Evolutionary conservation across 1,139 yeast genomes (phyloP), one percentile per base, ranked within the genome.

Genomic region (Debaryomyces robertsiae): DNA sequence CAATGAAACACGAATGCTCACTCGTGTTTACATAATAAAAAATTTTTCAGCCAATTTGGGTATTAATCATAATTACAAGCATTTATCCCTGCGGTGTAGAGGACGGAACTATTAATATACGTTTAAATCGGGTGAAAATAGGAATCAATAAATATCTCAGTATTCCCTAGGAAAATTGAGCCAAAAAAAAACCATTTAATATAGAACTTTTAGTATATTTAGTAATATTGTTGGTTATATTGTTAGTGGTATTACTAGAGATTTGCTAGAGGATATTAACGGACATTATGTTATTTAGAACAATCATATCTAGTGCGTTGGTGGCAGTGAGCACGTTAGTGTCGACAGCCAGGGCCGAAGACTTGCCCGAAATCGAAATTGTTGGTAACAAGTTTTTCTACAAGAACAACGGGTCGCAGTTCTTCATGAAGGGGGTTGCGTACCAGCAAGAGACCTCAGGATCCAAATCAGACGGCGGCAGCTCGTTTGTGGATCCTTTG

Each of bases 401-500:
- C 57, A 53, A 67, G 43, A 69, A 71, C 53, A 72, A 71, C 53
- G 77, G 77, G 15, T 60, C 73, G 13, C 77, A 70, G 50, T 72
- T 72, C 46, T 67, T 60, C 52, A 64, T 72, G 49, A 65, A 66
- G 49, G 77, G 77, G 54, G 60, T 72, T 49, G 77, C 77, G 19
- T 72, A 72, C 58, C 77, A 72, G 55, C 69, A 68, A 49, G 65
- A 72, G 46, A 60, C 69, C 24, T 63, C 59, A 29, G 67, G 63
- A 47, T 50, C 52, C 38, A 69, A 83, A 30, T 23, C 36, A n/a
- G 23, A 16, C 9, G 53, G 63, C 30, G 71, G 52, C 19, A 19
- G 22, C 22, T 69, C 79, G 2, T 84, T 88, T 33, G 60, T 67
- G 38, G 88, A 88, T 65, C 96, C 91, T 9, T 72, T 90, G 42